phyloP scores from a whole-genome alignment of 306 rosid genomes.

The Cucurbita ficifolia region DNA sequence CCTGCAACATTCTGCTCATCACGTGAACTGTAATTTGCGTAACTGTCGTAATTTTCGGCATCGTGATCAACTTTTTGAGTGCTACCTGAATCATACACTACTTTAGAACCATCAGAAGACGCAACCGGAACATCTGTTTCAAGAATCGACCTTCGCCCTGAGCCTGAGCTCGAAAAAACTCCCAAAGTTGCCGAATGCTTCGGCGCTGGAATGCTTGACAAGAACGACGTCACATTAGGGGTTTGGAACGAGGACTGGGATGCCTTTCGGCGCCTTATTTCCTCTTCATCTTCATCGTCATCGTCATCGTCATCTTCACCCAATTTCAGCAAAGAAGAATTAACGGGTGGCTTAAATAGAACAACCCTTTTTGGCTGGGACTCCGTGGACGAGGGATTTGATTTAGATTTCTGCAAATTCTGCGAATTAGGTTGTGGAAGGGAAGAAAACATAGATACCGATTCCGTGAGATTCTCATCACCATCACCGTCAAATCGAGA shows the following conservation, averaged over 20 bases:
- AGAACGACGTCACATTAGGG: slow-evolving; percentile 43
- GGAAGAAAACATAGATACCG: slow-evolving; percentile 12
- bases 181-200: slow-evolving; percentile 53
- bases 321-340: slow-evolving; percentile 19
- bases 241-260: slow-evolving; percentile 25
- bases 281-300: slow-evolving; percentile 21
- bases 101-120: slow-evolving; percentile 11
- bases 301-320: slow-evolving; percentile 33
- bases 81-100: slow-evolving; percentile 9
- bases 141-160: slow-evolving; percentile 52
- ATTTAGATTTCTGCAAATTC: slow-evolving; percentile 12
- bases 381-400: slow-evolving; percentile 18
- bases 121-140: slow-evolving; percentile 22
- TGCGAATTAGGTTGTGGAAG: slow-evolving; percentile 50
- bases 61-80: neutral
- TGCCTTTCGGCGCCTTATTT: slow-evolving; percentile 21
- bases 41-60: neutral
- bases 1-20: neutral
- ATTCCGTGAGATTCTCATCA: neutral
- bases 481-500: neutral
- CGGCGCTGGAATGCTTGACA: slow-evolving; percentile 73
- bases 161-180: slow-evolving; percentile 31
- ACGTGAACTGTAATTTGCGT: neutral
- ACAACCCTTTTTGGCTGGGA: slow-evolving; percentile 38
- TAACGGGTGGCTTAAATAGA: slow-evolving; percentile 59